These are phyloP conservation scores for Phytopythium sindhum DNA, from an alignment of 352 stramenopile species.

Conservation along the genomic window DNA sequence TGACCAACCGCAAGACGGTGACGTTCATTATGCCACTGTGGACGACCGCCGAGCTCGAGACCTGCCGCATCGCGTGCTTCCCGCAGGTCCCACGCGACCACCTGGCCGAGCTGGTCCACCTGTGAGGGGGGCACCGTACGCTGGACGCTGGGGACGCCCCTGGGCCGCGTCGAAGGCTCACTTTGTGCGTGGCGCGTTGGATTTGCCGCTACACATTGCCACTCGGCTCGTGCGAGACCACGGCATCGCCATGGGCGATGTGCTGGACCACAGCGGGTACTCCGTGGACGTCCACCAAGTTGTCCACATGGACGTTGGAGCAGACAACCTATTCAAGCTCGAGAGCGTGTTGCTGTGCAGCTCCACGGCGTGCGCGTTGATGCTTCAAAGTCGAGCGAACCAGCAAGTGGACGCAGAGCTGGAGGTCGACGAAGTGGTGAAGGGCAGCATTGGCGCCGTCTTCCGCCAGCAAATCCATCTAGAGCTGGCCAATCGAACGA, in stretches of 20 bases:
- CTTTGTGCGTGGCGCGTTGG: slow-evolving; percentile 17
- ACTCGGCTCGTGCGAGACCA: slow-evolving; percentile 16
- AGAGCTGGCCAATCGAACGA: slow-evolving; percentile 4
- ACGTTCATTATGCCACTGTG: slow-evolving; percentile 34
- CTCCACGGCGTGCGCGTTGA: slow-evolving; percentile 13
- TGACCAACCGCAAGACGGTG: slow-evolving; percentile 13
- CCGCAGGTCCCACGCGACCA: slow-evolving; percentile 16
- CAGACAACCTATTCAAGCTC: slow-evolving; percentile 30
- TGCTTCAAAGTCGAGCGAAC: slow-evolving; percentile 9
- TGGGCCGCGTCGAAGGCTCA: slow-evolving; percentile 13
- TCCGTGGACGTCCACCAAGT: slow-evolving; percentile 17
- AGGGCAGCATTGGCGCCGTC: slow-evolving; percentile 3
- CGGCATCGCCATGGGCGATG: slow-evolving; percentile 10
- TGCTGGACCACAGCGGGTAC: not conserved
- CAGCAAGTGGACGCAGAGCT: slow-evolving; percentile 10
- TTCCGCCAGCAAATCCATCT: slow-evolving; percentile 25
- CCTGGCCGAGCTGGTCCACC: slow-evolving; percentile 21
- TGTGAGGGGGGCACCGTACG: slow-evolving; percentile 32
- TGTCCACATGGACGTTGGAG: slow-evolving; percentile 30
- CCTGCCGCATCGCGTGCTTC: slow-evolving; percentile 28
- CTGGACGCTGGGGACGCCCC: slow-evolving; percentile 22
- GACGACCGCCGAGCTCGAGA: slow-evolving; percentile 30
- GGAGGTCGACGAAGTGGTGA: slow-evolving; percentile 2
- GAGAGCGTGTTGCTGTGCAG: slow-evolving; percentile 24
- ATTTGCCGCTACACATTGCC: slow-evolving; percentile 14